Evolutionary conservation across 2,329 filamentous ascomycete species (phyloP), one percentile per base, ranked within the genome.

Genomic region (Hypomyces rosellus): DNA sequence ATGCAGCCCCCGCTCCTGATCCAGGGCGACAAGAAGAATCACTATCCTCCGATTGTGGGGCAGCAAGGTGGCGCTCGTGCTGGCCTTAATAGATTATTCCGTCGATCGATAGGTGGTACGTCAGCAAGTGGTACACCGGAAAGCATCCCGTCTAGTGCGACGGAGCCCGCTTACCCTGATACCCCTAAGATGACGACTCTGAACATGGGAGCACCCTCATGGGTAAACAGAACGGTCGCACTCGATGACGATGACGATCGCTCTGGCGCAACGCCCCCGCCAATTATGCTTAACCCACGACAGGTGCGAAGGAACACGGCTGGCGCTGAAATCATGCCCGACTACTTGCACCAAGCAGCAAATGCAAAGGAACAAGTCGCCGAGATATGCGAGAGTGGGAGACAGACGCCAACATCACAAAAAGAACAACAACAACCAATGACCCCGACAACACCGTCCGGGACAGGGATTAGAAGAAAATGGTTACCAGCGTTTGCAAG

Each of bases 221-320:
- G 66, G 68, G 63, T 63, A 6, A 66, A 63, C 47, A 64, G 70
- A 14, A 63, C 57, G 13, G 63, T 66, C 3, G 51, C 63, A 0
- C 51, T 57, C 0, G 72, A 73, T 1, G 73, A 76, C 3, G 73
- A 73, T 1, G 73, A 76, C 4, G 74, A 77, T 9, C 61, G 70
- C 4, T 62, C 67, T 1, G 73, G 78, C 30, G 74, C 76, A 0
- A 82, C 78, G 7, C 78, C 78, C 3, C 78, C 78, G 4, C 78
- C 78, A 2, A 82, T 82, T 46, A 63, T 74, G 67, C 69, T 77
- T 14, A 76, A 73, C 46, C 65, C 62, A 18, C 66, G 67, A 5
- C 63, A 67, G 4, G 54, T 51, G 20, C 59, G 66, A 18, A 56
- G 63, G 6, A 54, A 59, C 45, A 64, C 65, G 4, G 45, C 55